Evolutionary conservation across 2,329 filamentous ascomycete genomes (phyloP).

Genomic region (Rutstroemia sp.): DNA sequence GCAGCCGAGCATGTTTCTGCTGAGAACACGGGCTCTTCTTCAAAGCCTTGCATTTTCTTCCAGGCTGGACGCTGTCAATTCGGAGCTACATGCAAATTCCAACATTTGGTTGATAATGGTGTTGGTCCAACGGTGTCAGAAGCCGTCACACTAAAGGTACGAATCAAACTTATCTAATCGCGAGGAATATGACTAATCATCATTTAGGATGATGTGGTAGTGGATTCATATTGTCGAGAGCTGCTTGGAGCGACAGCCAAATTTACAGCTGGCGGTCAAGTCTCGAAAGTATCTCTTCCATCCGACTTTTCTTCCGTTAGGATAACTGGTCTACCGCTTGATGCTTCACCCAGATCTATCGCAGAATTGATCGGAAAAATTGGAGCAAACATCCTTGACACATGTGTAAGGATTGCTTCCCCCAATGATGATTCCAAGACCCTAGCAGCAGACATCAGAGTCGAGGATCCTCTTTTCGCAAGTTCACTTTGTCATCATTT

Average conservation of each 20-base stretch:
- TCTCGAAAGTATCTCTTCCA: neutral
- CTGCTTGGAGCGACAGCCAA: neutral
- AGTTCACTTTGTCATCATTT: neutral
- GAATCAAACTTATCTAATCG: neutral
- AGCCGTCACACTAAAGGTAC: neutral
- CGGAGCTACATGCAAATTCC: neutral
- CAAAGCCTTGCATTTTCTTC: neutral
- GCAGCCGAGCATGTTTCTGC: too few species aligned
- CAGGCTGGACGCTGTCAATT: neutral
- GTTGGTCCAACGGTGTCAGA: neutral
- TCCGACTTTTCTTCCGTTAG: neutral
- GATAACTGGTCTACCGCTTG: neutral
- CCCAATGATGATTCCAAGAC: neutral
- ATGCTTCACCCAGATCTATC: neutral
- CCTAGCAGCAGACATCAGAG: neutral
- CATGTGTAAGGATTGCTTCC: neutral
- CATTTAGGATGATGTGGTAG: neutral
- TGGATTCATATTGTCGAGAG: neutral
- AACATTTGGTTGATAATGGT: neutral
- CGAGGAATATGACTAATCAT: neutral
- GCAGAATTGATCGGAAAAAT: neutral
- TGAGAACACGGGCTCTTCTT: neutral
- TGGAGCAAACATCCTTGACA: neutral
- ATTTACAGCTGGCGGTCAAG: neutral
- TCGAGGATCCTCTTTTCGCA: neutral